These are phyloP conservation scores for Vitis riparia DNA, from an alignment of 164 flowering plant genomes.

Conservation along the genomic window DNA sequence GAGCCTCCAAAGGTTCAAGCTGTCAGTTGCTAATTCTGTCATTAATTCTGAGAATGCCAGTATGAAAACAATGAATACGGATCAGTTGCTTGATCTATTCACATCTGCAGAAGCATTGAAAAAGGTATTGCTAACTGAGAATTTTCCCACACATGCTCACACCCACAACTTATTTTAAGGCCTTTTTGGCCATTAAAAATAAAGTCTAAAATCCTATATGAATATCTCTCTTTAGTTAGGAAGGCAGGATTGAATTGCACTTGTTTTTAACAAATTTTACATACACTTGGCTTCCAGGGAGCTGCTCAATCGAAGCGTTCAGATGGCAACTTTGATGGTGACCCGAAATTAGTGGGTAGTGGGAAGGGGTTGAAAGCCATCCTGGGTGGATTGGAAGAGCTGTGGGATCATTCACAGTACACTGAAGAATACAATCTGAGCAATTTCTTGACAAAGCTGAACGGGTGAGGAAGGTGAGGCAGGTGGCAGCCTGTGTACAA, in stretches of 20 bases:
- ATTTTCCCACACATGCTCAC: too few relatives aligned
- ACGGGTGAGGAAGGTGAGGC: slow-evolving; percentile 39
- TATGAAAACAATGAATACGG: slow-evolving; percentile 96
- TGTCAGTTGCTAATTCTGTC: slow-evolving; percentile 87
- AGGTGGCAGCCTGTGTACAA: slow-evolving; percentile 22
- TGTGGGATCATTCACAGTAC: slow-evolving; percentile 98
- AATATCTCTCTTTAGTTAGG: too few relatives aligned
- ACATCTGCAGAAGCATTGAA: slow-evolving; percentile 61
- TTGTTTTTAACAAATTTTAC: not conserved
- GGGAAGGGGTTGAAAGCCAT: slow-evolving; percentile 87
- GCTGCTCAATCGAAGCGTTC: slow-evolving; percentile 34
- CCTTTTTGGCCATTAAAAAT: too few relatives aligned
- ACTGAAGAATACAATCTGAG: slow-evolving; percentile 85
- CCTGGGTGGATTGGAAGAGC: slow-evolving; percentile 87
- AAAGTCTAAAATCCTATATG: too few relatives aligned
- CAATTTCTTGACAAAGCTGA: slow-evolving; percentile 86
- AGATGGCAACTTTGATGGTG: slow-evolving; percentile 43
- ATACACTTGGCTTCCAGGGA: slow-evolving; percentile 35
- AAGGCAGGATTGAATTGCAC: too few relatives aligned
- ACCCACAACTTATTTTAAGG: too few relatives aligned
- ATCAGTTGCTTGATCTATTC: slow-evolving; percentile 97
- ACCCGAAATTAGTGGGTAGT: slow-evolving; percentile 41
- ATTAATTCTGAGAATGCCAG: slow-evolving; percentile 97
- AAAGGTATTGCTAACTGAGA: slow-evolving; percentile 49
- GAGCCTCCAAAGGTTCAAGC: slow-evolving; percentile 94